Percentiles rank a stretch among this genome's conserved stretches.
Evolutionary conservation across 192 early-diverging fungal genomes (phyloP).

Genomic region (Dissophora globulifera): DNA sequence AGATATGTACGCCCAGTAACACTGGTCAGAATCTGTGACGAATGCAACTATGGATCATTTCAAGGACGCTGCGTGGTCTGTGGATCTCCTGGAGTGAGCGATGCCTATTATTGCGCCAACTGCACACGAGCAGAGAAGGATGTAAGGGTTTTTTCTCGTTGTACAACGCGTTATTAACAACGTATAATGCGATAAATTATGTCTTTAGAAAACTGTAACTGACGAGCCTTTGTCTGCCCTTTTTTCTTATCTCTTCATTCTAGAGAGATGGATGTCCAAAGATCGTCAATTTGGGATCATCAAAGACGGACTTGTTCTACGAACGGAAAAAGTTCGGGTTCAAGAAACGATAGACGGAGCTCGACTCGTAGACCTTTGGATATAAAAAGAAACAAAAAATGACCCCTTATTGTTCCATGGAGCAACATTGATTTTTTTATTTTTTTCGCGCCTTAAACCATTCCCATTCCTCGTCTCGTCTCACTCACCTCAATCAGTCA

Average conservation of each 20-base stretch:
- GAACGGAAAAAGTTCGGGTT: conserved; percentile 93
- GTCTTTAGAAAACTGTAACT: too few species aligned
- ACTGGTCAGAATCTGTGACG: conserved; percentile 91
- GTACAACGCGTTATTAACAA: too few species aligned
- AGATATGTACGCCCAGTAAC: conserved; percentile 90
- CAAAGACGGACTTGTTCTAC: conserved; percentile 92
- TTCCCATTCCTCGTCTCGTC: too few species aligned
- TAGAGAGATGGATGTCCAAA: conserved; percentile 97
- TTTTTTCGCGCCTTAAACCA: too few species aligned
- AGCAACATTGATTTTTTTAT: too few species aligned
- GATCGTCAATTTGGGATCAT: conserved; percentile 95
- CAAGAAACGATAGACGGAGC: conserved; percentile 72
- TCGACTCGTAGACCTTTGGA: too few species aligned
- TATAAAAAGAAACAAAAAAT: too few species aligned
- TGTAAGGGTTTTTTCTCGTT: too few species aligned
- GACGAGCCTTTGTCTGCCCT: not conserved
- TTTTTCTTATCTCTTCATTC: not conserved
- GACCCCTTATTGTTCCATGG: too few species aligned
- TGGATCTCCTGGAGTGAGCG: conserved; percentile 87
- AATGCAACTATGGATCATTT: conserved; percentile 95
- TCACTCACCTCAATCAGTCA: too few species aligned
- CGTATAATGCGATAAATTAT: too few species aligned
- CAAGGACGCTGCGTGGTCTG: conserved; percentile 94
- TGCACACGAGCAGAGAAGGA: conserved; percentile 94
- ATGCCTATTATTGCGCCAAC: conserved; percentile 95